phyloP scores from a whole-genome alignment of 192 early-diverging fungal species.

The Endogone sp. region DNA sequence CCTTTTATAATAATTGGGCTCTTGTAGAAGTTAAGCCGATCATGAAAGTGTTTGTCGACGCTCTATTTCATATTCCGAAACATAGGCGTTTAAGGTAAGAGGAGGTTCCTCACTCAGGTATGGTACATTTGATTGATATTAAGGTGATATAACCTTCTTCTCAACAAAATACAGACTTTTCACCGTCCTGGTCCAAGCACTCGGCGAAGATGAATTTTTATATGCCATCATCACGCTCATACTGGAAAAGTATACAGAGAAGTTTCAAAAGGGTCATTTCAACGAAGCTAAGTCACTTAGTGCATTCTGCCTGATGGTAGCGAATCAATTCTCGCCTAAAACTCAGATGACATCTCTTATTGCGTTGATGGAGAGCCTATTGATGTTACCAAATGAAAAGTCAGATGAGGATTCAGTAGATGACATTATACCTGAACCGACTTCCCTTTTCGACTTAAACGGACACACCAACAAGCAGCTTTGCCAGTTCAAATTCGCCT shows the following conservation, averaged over 20 bases:
- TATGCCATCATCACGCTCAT: slow-evolving; percentile 68
- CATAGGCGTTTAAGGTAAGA: slow-evolving; percentile 69
- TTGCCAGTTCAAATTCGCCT: slow-evolving; percentile 61
- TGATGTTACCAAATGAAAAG: slow-evolving; percentile 53
- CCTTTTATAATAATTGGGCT: slow-evolving; percentile 12
- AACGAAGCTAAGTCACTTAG: slow-evolving; percentile 59
- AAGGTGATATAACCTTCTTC: too few relatives aligned
- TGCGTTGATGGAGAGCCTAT: slow-evolving; percentile 51
- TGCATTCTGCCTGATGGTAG: slow-evolving; percentile 73
- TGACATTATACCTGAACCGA: slow-evolving; percentile 5
- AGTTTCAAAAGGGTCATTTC: slow-evolving; percentile 22
- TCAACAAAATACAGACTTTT: slow-evolving; percentile 72
- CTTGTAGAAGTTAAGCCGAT: slow-evolving; percentile 63
- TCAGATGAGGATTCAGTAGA: slow-evolving; percentile 9
- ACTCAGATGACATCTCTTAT: slow-evolving; percentile 66
- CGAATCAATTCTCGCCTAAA: slow-evolving; percentile 59
- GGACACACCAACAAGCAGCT: slow-evolving; percentile 53
- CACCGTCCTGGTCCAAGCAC: slow-evolving; percentile 70
- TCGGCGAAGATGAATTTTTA: slow-evolving; percentile 76
- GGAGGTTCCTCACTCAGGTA: too few relatives aligned
- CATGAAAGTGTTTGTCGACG: slow-evolving; percentile 88
- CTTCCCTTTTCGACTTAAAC: slow-evolving; percentile 25
- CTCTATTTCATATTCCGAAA: slow-evolving; percentile 87
- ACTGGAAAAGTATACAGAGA: slow-evolving; percentile 64
- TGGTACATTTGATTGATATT: too few relatives aligned